Evolutionary conservation across 306 rosid genomes (phyloP).

Genomic region (Cucurbita ficifolia): DNA sequence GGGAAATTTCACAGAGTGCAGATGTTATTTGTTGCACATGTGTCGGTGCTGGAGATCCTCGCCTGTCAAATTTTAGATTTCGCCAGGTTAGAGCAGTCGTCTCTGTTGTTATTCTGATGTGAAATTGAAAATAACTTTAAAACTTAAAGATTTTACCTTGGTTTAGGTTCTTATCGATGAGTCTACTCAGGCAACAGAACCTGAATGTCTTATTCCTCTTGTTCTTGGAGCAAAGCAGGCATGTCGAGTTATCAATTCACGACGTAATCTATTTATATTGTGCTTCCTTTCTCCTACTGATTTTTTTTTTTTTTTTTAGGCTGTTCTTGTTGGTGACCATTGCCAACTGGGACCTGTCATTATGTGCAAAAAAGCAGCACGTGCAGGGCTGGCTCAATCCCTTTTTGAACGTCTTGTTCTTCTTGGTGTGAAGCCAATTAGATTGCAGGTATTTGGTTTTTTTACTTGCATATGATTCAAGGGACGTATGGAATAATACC

Average conservation of each 20-base stretch:
- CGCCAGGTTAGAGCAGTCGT: conserved; percentile 69
- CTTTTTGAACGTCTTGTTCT: conserved; percentile 96
- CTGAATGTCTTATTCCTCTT: conserved; percentile 96
- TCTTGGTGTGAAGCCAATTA: conserved; percentile 92
- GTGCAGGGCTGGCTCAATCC: conserved; percentile 97
- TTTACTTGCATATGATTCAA: neutral
- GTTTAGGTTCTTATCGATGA: conserved; percentile 94
- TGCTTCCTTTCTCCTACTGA: neutral
- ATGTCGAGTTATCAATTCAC: neutral
- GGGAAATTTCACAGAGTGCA: conserved; percentile 99
- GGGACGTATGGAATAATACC: neutral
- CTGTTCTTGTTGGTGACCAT: conserved; percentile 95
- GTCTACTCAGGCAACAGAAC: conserved; percentile 97
- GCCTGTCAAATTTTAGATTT: conserved; percentile 88
- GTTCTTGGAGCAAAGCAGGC: conserved; percentile 99
- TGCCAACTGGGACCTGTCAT: conserved; percentile 99
- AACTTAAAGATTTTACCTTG: neutral
- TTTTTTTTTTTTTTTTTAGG: conserved; percentile 32
- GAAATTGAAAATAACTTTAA: neutral
- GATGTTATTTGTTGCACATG: conserved; percentile 99
- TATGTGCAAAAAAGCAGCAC: conserved; percentile 99
- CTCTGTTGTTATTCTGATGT: neutral
- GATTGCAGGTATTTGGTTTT: conserved; percentile 72
- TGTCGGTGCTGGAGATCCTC: conserved; percentile 98
- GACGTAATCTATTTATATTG: neutral